Evolutionary conservation across 305 asterid species (phyloP).

Genomic region (Fraxinus nigra): DNA sequence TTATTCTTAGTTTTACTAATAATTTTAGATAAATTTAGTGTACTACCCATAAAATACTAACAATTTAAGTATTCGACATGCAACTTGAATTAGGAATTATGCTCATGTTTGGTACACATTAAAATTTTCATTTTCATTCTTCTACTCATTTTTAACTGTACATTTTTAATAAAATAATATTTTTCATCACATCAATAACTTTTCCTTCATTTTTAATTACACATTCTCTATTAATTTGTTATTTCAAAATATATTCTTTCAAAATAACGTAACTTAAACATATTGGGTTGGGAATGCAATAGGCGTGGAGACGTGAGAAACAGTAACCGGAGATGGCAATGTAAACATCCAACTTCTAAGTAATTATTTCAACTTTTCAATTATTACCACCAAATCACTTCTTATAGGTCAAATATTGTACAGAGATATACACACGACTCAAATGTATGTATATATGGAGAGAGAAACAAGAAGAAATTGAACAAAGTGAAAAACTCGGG

Average conservation of each 20-base stretch:
- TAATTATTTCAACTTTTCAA: not conserved
- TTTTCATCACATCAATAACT: no score
- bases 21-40: not conserved
- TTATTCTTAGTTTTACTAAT: not conserved
- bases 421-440: not conserved
- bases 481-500: conserved; percentile 1
- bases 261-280: no score
- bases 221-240: no score
- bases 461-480: not conserved
- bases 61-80: not conserved
- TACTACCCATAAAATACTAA: not conserved
- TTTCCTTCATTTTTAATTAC: no score
- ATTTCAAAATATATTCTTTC: no score
- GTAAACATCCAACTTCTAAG: not conserved
- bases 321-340: not conserved
- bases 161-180: no score
- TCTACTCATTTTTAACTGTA: no score
- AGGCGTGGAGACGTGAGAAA: not conserved
- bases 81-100: not conserved
- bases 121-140: no score
- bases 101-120: no score
- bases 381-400: not conserved
- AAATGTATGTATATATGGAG: not conserved
- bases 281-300: not conserved
- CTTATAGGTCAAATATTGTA: not conserved